phyloP scores from a whole-genome alignment of 768 basidiomycete species.

The Pholiota molesta region DNA sequence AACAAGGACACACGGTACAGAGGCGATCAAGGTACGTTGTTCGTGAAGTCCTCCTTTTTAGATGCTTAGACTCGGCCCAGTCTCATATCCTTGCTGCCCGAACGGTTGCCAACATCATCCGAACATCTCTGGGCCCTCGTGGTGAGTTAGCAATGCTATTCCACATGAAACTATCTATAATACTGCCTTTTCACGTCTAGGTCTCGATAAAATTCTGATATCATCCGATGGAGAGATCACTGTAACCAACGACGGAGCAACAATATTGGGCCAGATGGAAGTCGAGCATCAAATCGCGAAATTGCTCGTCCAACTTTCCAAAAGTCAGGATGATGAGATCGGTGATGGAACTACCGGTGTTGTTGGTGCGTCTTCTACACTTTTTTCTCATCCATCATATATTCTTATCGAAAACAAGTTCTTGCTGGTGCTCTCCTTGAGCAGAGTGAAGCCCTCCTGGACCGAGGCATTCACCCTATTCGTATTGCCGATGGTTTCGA shows the following conservation, averaged over 20 bases:
- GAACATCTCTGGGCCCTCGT: constrained; percentile 93
- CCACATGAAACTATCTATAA: not conserved
- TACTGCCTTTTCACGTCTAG: constrained; percentile 38
- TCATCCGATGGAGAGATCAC: constrained; percentile 98
- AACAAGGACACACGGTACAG: constrained; percentile 88
- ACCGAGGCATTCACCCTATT: constrained; percentile 98
- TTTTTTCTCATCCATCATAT: constrained; percentile 1
- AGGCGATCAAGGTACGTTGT: constrained; percentile 85
- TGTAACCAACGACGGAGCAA: constrained; percentile 98
- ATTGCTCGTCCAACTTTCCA: constrained; percentile 92
- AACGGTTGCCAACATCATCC: constrained; percentile 92
- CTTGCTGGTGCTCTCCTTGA: constrained; percentile 97
- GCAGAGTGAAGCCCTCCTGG: constrained; percentile 93
- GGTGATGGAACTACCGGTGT: constrained; percentile 99
- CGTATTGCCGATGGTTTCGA: constrained; percentile 99
- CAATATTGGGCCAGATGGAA: constrained; percentile 98
- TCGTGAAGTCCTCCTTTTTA: constrained; percentile 5
- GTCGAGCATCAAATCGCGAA: constrained; percentile 99
- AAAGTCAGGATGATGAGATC: constrained; percentile 99
- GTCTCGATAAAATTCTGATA: constrained; percentile 93
- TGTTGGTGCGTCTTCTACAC: constrained; percentile 54
- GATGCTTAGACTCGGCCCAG: constrained; percentile 38
- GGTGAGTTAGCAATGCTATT: constrained; percentile 45
- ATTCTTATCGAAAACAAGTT: constrained; percentile 48
- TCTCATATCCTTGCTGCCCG: constrained; percentile 95